Evolutionary conservation across 1,284 basidiomycete species (phyloP).

Genomic region (Marasmius fiardii): DNA sequence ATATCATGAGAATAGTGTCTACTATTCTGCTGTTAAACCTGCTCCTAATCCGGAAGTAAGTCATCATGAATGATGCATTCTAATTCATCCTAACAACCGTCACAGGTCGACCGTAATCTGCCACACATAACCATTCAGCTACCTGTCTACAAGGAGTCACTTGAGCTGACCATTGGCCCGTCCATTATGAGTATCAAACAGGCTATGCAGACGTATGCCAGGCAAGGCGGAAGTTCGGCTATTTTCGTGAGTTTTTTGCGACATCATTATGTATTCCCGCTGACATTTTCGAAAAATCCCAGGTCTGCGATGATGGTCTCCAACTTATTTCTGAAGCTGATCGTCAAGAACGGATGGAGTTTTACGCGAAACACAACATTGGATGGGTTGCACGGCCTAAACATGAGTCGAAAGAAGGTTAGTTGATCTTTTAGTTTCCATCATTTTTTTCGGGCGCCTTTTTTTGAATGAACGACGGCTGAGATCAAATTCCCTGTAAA

Average conservation of each 20-base stretch:
- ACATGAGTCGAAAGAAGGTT: conserved; percentile 38
- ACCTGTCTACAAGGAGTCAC: conserved; percentile 80
- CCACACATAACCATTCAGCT: conserved; percentile 77
- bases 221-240: conserved; percentile 75
- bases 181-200: conserved; percentile 81
- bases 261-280: neutral
- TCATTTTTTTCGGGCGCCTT: no score
- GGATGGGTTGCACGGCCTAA: conserved; percentile 84
- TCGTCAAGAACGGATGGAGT: conserved; percentile 25
- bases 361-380: conserved; percentile 66
- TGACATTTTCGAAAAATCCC: neutral
- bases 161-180: conserved; percentile 63
- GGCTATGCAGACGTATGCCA: conserved; percentile 84
- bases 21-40: conserved; percentile 64
- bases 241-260: conserved; percentile 45
- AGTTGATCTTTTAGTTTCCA: neutral
- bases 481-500: neutral
- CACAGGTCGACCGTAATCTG: conserved; percentile 45
- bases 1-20: conserved; percentile 69
- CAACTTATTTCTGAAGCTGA: conserved; percentile 59
- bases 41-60: conserved; percentile 45
- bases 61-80: neutral
- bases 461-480: no score
- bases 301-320: conserved; percentile 73
- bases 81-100: neutral